A percentile compares a stretch with the other conserved stretches of the same genome.
Evolutionary conservation across 345 rosid species (phyloP).

Genomic region (Populus davidiana): DNA sequence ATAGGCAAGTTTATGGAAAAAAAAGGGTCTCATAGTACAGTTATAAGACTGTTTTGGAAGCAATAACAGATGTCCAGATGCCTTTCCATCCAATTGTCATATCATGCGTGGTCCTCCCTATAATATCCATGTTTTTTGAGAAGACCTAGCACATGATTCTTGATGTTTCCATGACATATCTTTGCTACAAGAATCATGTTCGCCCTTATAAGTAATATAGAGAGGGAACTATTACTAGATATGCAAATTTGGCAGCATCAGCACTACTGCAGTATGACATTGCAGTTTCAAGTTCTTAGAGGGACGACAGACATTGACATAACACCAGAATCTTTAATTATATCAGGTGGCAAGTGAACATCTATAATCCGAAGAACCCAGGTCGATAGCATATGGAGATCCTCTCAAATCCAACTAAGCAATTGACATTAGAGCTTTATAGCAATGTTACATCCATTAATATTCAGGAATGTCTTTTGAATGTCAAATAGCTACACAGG

Average conservation of each 20-base stretch:
- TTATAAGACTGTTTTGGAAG: neutral
- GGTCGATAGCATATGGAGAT: neutral
- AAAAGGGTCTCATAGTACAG: neutral
- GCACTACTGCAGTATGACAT: neutral
- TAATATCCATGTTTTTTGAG: neutral
- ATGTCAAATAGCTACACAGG: neutral
- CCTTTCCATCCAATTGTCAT: neutral
- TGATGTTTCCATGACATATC: neutral
- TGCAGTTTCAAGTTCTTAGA: neutral
- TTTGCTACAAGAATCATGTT: too few relatives aligned
- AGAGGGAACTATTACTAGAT: neutral
- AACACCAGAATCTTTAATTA: slow-evolving; percentile 11
- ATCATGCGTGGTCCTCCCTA: neutral
- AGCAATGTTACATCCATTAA: neutral
- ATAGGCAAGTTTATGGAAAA: neutral
- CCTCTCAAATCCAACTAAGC: neutral
- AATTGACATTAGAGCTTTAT: neutral
- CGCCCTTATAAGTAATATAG: too few relatives aligned
- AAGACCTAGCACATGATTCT: neutral
- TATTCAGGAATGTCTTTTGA: neutral
- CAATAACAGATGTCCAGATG: neutral
- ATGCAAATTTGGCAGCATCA: neutral
- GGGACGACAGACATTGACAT: neutral
- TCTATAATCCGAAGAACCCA: neutral
- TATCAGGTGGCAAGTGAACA: neutral